phyloP scores from a whole-genome alignment of 2,329 filamentous ascomycete species.

The Dactylellina leptospora region DNA sequence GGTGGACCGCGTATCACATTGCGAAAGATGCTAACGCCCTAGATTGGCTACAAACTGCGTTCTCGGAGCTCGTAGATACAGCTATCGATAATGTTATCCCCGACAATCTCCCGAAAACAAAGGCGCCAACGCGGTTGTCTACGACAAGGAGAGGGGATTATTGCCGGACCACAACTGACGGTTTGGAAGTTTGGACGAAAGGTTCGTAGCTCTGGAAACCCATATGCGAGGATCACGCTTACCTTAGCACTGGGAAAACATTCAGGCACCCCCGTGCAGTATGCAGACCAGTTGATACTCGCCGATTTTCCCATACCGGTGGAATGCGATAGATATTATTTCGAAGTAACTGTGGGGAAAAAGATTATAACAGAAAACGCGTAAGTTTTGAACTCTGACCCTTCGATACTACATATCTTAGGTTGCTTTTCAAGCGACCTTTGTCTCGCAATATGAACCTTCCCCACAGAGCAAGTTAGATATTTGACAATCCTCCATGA shows the following conservation, averaged over 20 bases:
- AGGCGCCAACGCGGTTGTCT: not conserved
- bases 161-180: constrained; percentile 1
- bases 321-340: constrained; percentile 12
- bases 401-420: not conserved
- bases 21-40: not conserved
- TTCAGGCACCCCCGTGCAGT: not conserved
- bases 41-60: not conserved
- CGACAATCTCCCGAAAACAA: not conserved
- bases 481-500: not conserved
- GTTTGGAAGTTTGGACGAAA: not conserved
- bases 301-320: constrained; percentile 5
- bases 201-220: not conserved
- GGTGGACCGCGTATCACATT: constrained; percentile 8
- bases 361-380: not conserved
- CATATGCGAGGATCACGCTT: not conserved
- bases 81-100: not conserved
- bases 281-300: not conserved
- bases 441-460: not conserved
- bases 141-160: not conserved
- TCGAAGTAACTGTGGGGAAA: constrained; percentile 9
- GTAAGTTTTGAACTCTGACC: not conserved
- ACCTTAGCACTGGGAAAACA: not conserved
- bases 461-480: not conserved
- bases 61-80: not conserved
- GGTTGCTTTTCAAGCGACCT: not conserved